Base-by-base conservation (phyloP, 192 early-diverging fungal species). In the Coemansia sp. region DNA sequence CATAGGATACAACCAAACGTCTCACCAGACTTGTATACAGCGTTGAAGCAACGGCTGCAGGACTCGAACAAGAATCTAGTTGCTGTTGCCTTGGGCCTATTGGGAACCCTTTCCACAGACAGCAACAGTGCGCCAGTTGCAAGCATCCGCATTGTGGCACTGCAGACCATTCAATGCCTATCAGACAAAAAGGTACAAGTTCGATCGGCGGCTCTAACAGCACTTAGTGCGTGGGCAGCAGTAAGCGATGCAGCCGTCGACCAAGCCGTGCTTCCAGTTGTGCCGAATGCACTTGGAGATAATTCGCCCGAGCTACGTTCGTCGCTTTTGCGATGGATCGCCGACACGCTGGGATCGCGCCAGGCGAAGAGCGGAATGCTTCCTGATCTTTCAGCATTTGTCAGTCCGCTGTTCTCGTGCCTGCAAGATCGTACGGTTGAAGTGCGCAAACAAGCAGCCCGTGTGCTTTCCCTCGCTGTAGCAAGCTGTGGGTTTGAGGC, bases 21-120 rank as follows among this genome's bases (percentile, higher is more conserved):
- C 5, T 70, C 81, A 6, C 82, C 87, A 15, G 95, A 98, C 21
- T 84, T 99, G 62, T 77, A 89, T 8, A 69, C 89, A 1, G 89
- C 93, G 9, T 79, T 99, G 46, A 98, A 97, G 70, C 78, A 75
- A 36, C 87, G 98, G 44, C 81, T 99, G 43, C 85, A 80, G 26
- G 98, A 99, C 70, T 91, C 87, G 61, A 99, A 99, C 84, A 94
- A 95, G 70, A 97, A 94, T 66, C 76, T 99, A 20, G 87, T 89
- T 12, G 88, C 89, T 11, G 74, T 88, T 60, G 88, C 95, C 0
- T 86, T 95, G 38, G 94, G 94, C n/a, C 78, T 99, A 23, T 85
- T 90, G 45, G 91, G 89, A 1, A 78, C 74, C 8, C 72, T 99
- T 16, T 92, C 94, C 4, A 71, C 84, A 0, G 90, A 93, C 15